Evolutionary conservation across 306 rosid genomes (phyloP).

Genomic region (Clitoria ternatea): DNA sequence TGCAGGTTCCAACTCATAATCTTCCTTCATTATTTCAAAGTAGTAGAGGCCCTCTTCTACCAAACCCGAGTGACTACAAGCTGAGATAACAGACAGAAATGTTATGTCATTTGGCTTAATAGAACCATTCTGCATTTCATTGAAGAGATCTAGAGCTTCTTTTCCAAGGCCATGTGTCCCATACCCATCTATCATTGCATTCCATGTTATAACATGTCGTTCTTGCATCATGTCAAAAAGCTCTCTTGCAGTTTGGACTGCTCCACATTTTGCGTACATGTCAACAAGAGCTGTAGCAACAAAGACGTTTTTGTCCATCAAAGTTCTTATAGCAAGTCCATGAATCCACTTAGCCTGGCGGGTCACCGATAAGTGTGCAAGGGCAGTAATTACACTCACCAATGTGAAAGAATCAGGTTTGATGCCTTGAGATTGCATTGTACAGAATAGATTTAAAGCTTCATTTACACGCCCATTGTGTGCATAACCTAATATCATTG

Average conservation of each 20-base stretch:
- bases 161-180: conserved; percentile 86
- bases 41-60: conserved; percentile 66
- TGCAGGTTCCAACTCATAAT: conserved; percentile 60
- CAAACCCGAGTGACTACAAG: conserved; percentile 85
- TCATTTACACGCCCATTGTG: conserved; percentile 63
- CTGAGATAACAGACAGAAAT: conserved; percentile 72
- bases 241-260: conserved; percentile 59
- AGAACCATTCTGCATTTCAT: conserved; percentile 50
- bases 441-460: conserved; percentile 59
- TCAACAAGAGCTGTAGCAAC: conserved; percentile 85
- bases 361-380: conserved; percentile 75
- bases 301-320: conserved; percentile 62
- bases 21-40: conserved; percentile 63
- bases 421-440: conserved; percentile 54
- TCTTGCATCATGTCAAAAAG: conserved; percentile 74
- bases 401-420: conserved; percentile 82
- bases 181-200: conserved; percentile 87
- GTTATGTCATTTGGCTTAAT: conserved; percentile 61
- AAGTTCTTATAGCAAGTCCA: conserved; percentile 64
- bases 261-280: conserved; percentile 83
- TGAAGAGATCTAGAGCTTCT: conserved; percentile 58
- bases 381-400: conserved; percentile 77
- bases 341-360: conserved; percentile 96
- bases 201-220: conserved; percentile 85
- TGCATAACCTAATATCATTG: conserved; percentile 85